These are phyloP conservation scores for Syzygium aromaticum DNA, from an alignment of 345 rosid species.

Conservation along the genomic window DNA sequence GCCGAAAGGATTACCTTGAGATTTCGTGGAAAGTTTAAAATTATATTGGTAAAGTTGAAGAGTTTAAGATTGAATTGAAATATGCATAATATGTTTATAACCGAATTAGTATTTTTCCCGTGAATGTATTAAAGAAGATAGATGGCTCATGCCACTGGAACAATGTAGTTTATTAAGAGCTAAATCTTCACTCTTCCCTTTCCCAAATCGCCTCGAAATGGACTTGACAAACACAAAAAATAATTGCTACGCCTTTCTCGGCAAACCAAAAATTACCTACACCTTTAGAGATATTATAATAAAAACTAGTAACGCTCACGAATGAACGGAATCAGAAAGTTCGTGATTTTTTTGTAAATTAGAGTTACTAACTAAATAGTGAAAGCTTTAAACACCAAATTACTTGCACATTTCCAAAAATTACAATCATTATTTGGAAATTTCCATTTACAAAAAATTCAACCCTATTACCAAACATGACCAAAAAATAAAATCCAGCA, in stretches of 20 bases:
- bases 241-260: background rate
- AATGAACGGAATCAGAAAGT: background rate
- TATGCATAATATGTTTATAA: too few relatives aligned
- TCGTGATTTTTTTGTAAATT: background rate
- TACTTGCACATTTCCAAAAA: background rate
- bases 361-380: background rate
- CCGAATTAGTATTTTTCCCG: background rate
- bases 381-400: background rate
- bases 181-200: background rate
- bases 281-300: background rate
- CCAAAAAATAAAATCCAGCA: background rate
- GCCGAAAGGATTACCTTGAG: background rate
- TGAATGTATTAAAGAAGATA: background rate
- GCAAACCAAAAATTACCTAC: background rate
- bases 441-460: background rate
- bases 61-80: too few relatives aligned
- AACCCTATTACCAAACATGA: background rate
- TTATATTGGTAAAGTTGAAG: background rate
- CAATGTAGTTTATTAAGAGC: background rate
- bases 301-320: background rate
- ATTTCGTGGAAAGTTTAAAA: accelerated
- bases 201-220: background rate
- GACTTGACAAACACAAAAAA: background rate
- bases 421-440: background rate
- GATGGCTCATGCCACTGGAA: background rate